A percentile compares a stretch with the other conserved stretches of the same genome.
These are phyloP conservation scores for Chaetomium tenue DNA, from an alignment of 495 filamentous ascomycete species.

Conservation along the genomic window DNA sequence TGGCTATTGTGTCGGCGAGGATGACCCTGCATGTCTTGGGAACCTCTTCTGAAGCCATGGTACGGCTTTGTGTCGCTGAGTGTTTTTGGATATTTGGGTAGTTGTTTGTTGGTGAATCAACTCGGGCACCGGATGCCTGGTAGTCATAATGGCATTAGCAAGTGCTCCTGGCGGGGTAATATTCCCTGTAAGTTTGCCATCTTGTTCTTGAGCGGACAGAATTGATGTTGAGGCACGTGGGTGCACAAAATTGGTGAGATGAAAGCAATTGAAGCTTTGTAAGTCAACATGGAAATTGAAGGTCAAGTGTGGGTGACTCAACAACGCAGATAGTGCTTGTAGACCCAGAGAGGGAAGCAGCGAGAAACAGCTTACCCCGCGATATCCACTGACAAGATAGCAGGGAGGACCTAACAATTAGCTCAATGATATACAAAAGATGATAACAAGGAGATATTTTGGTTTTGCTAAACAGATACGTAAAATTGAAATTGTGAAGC, in stretches of 20 bases:
- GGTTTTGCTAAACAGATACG: not conserved
- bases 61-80: not conserved
- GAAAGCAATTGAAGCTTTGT: not conserved
- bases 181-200: not conserved
- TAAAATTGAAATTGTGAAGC: not conserved
- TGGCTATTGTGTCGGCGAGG: conserved; percentile 78
- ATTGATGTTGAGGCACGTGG: not conserved
- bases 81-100: too few species aligned
- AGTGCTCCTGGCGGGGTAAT: too few species aligned
- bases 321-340: not conserved
- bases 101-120: not conserved
- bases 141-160: not conserved
- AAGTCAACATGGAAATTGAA: not conserved
- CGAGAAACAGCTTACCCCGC: conserved; percentile 23
- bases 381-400: conserved; percentile 20
- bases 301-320: not conserved
- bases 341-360: not conserved
- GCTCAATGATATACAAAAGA: not conserved
- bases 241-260: not conserved
- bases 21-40: conserved; percentile 85
- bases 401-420: not conserved
- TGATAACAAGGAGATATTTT: not conserved
- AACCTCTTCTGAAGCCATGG: conserved; percentile 45
- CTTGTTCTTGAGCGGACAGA: not conserved
- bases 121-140: not conserved